These are phyloP conservation scores for Dendrocalamus latiflorus DNA, from an alignment of 202 grass and related monocot genomes.

Conservation along the genomic window DNA sequence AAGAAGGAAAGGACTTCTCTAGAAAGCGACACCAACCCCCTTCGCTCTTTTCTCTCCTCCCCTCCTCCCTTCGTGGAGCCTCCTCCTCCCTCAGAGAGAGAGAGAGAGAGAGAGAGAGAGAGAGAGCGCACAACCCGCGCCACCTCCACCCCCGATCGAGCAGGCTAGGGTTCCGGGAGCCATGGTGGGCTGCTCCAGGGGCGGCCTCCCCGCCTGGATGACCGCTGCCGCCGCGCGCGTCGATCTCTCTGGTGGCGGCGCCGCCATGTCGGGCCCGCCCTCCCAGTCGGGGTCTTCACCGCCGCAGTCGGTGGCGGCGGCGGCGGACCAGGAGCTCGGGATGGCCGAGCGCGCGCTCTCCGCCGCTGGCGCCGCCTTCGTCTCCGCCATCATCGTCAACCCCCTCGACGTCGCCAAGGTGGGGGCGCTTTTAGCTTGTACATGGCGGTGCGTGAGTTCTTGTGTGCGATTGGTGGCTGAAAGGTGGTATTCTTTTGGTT, in stretches of 20 bases:
- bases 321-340: constrained; percentile 39
- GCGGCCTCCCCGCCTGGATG: constrained; percentile 68
- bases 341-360: constrained; percentile 66
- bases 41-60: too few relatives aligned
- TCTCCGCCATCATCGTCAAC: constrained; percentile 85
- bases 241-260: constrained; percentile 45
- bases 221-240: constrained; percentile 69
- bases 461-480: too few relatives aligned
- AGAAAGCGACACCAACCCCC: too few relatives aligned
- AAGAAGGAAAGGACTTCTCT: too few relatives aligned
- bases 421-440: too few relatives aligned
- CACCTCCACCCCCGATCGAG: not conserved
- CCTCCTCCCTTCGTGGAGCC: too few relatives aligned
- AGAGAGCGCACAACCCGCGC: too few relatives aligned
- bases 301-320: not conserved
- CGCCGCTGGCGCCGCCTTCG: constrained; percentile 74
- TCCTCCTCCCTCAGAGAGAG: too few relatives aligned
- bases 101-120: not conserved
- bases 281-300: not conserved
- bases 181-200: constrained; percentile 64
- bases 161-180: constrained; percentile 17
- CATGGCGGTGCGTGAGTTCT: too few relatives aligned
- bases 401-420: constrained; percentile 97
- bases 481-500: too few relatives aligned
- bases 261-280: not conserved